A percentile compares a stretch with the other conserved stretches of the same genome.
Conservation (phyloP, 2,329 filamentous ascomycete species). For the Knufia petricola region DNA sequence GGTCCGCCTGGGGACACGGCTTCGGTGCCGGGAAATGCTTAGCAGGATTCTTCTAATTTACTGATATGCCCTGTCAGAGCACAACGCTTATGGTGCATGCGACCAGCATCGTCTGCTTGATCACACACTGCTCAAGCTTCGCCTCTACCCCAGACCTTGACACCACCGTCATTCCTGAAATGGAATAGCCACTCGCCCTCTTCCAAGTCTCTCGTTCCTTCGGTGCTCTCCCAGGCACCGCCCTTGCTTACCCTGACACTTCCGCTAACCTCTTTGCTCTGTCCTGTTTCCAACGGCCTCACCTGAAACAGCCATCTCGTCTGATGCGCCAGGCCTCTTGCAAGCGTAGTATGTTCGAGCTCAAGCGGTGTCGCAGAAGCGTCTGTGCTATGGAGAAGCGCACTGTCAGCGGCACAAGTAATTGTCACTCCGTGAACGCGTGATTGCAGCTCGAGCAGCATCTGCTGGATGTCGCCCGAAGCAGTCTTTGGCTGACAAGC, state of each 20-base stretch:
- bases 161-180: slow-evolving; percentile 66
- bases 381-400: slow-evolving; percentile 48
- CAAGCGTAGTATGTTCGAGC: slow-evolving; percentile 59
- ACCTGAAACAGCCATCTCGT: slow-evolving; percentile 63
- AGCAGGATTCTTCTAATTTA: too few species aligned
- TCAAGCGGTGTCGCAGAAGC: slow-evolving; percentile 56
- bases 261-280: slow-evolving; percentile 83
- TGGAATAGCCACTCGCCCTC: slow-evolving; percentile 73
- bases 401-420: slow-evolving; percentile 61
- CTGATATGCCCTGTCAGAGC: too few species aligned
- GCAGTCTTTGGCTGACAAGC: slow-evolving; percentile 15
- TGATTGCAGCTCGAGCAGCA: slow-evolving; percentile 13
- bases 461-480: slow-evolving; percentile 10
- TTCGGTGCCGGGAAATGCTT: too few species aligned
- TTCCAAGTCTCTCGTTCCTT: slow-evolving; percentile 25
- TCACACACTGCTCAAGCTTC: too few species aligned
- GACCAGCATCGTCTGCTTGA: too few species aligned
- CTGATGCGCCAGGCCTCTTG: slow-evolving; percentile 63
- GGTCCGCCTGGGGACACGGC: too few species aligned
- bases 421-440: slow-evolving; percentile 47
- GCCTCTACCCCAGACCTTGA: slow-evolving; percentile 77
- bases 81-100: too few species aligned
- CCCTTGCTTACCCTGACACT: slow-evolving; percentile 67
- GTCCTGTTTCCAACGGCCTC: slow-evolving; percentile 71
- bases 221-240: slow-evolving; percentile 28